Evolutionary conservation across 1,284 basidiomycete genomes (phyloP).

Genomic region (Austroboletus novae-zelandiae): DNA sequence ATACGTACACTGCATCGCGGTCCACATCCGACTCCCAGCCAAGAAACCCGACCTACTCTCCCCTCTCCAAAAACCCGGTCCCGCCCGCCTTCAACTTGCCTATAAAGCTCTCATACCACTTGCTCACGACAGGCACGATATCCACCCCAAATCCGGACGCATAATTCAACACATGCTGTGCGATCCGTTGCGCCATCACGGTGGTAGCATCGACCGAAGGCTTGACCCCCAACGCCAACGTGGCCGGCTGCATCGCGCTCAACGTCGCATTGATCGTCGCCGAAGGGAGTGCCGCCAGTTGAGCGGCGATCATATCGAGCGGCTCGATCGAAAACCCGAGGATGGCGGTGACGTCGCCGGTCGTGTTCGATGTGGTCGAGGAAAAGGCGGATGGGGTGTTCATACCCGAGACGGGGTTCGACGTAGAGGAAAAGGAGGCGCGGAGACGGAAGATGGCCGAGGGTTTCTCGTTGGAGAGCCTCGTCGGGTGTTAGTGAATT

Average conservation of each 20-base stretch:
- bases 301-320: constrained; percentile 52
- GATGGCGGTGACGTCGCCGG: constrained; percentile 58
- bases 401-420: constrained; percentile 44
- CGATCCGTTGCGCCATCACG: constrained; percentile 60
- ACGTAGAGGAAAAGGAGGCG: constrained; percentile 55
- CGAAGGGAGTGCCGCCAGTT: constrained; percentile 48
- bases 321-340: constrained; percentile 75
- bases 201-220: too few relatives aligned
- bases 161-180: constrained; percentile 82
- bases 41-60: constrained; percentile 36
- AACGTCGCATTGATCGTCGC: constrained; percentile 36
- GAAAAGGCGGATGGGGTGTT: constrained; percentile 56
- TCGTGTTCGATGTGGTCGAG: constrained; percentile 33
- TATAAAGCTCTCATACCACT: constrained; percentile 82
- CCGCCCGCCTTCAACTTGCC: constrained; percentile 73
- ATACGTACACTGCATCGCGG: too few relatives aligned
- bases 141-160: constrained; percentile 75
- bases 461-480: constrained; percentile 89
- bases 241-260: background rate
- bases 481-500: constrained; percentile 27
- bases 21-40: too few relatives aligned
- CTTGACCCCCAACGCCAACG: too few relatives aligned
- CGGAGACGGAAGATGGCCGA: constrained; percentile 89
- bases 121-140: constrained; percentile 72
- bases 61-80: constrained; percentile 71